Percentiles rank a stretch among this genome's conserved stretches.
These are phyloP conservation scores for Neofusicoccum kwambonambiense DNA, from an alignment of 2,329 filamentous ascomycete species.

Conservation along the genomic window DNA sequence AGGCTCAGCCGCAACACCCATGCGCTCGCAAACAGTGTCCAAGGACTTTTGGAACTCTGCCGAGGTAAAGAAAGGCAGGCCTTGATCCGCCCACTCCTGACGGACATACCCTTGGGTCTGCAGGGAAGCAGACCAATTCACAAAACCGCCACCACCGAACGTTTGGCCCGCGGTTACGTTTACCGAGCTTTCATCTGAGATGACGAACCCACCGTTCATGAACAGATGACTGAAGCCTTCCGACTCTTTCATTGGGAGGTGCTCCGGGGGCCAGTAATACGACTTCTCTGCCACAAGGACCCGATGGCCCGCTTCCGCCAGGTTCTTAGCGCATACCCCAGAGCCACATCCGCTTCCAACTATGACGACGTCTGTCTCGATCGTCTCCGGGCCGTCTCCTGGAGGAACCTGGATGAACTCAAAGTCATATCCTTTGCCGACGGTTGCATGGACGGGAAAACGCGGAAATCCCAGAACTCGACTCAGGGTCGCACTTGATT, in stretches of 20 bases:
- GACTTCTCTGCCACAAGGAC: constrained; percentile 83
- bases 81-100: constrained; percentile 72
- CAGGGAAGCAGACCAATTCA: constrained; percentile 76
- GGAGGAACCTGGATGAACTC: constrained; percentile 61
- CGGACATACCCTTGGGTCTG: constrained; percentile 75
- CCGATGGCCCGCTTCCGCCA: constrained; percentile 71
- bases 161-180: constrained; percentile 66
- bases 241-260: constrained; percentile 71
- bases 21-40: constrained; percentile 73
- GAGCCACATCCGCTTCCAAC: constrained; percentile 87
- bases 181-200: constrained; percentile 51
- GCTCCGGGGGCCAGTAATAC: constrained; percentile 70
- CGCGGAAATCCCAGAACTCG: constrained; percentile 59
- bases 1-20: constrained; percentile 68
- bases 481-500: constrained; percentile 56
- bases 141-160: constrained; percentile 82
- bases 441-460: constrained; percentile 54
- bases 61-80: constrained; percentile 72
- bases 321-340: constrained; percentile 74
- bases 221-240: constrained; percentile 64
- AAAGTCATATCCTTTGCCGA: constrained; percentile 55
- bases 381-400: constrained; percentile 52
- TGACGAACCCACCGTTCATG: constrained; percentile 63
- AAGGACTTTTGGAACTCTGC: constrained; percentile 73
- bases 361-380: constrained; percentile 80